phyloP scores from a whole-genome alignment of 345 rosid genomes.

The Camelina laxa region DNA sequence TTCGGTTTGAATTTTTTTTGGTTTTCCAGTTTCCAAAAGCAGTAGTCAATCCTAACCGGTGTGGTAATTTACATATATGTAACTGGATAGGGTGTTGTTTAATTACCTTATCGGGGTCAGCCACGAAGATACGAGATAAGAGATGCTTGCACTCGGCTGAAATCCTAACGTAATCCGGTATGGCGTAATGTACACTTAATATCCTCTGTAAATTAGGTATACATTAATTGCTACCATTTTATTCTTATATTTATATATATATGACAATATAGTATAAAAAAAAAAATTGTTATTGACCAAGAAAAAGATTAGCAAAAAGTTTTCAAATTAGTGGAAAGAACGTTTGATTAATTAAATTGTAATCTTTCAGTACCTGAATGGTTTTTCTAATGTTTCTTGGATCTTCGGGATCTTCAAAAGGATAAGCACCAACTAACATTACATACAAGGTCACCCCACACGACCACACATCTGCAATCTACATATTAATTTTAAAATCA shows the following conservation, averaged over 20 bases:
- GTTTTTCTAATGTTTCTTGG: conserved; percentile 79
- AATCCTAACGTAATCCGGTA: conserved; percentile 85
- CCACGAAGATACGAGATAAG: conserved; percentile 77
- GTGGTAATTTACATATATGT: background rate
- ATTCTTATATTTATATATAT: too few species aligned
- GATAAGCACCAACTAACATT: conserved; percentile 89
- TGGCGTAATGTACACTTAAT: conserved; percentile 81
- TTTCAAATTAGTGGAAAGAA: conserved; percentile 20
- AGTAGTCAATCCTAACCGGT: background rate
- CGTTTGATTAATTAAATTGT: conserved; percentile 10
- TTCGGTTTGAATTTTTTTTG: background rate
- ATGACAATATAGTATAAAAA: too few species aligned
- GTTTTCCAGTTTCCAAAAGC: background rate
- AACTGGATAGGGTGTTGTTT: background rate
- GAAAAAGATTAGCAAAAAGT: background rate
- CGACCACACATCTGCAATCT: conserved; percentile 93
- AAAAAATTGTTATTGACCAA: background rate
- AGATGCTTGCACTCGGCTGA: conserved; percentile 80
- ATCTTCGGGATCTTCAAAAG: conserved; percentile 82
- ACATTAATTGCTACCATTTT: too few species aligned
- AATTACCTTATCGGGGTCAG: conserved; percentile 77
- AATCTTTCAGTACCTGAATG: conserved; percentile 54
- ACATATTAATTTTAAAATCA: background rate
- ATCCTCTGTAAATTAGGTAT: conserved; percentile 63
- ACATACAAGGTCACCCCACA: conserved; percentile 88